Evolutionary conservation across 202 grass and related monocot genomes (phyloP).

Genomic region (Thinopyrum obtusiflorum): DNA sequence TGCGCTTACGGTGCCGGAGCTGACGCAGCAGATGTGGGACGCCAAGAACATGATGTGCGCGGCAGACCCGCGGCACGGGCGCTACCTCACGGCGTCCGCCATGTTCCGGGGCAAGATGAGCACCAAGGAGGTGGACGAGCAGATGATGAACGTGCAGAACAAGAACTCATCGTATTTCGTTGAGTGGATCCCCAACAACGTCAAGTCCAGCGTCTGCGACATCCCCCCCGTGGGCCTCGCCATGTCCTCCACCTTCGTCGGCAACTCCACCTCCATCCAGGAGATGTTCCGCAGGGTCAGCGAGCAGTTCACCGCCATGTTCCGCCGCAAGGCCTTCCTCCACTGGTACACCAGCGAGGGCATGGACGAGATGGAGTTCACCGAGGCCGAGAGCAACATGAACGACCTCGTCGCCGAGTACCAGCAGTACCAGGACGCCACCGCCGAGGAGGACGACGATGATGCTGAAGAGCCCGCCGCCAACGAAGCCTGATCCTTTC

Average conservation of each 20-base stretch:
- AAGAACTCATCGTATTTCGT: conserved; percentile 78
- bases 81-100: conserved; percentile 58
- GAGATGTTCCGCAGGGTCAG: conserved; percentile 76
- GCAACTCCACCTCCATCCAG: conserved; percentile 78
- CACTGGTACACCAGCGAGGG: conserved; percentile 77
- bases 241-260: conserved; percentile 66
- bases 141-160: conserved; percentile 85
- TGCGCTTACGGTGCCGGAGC: conserved; percentile 64
- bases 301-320: conserved; percentile 82
- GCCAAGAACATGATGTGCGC: conserved; percentile 93
- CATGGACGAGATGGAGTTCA: conserved; percentile 84
- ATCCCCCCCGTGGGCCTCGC: conserved; percentile 51
- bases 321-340: conserved; percentile 69
- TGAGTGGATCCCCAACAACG: conserved; percentile 79
- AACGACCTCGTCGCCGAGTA: conserved; percentile 81
- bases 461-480: conserved; percentile 36
- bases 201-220: conserved; percentile 76
- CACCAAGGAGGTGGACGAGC: conserved; percentile 76
- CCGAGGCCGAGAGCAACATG: conserved; percentile 84
- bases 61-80: conserved; percentile 61
- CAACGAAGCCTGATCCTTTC: conserved; percentile 28
- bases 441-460: conserved; percentile 65
- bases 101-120: conserved; percentile 72
- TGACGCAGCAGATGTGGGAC: conserved; percentile 90
- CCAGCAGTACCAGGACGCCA: conserved; percentile 86